These are phyloP conservation scores for Gyrodon lividus DNA, from an alignment of 768 basidiomycete genomes.

Conservation along the genomic window DNA sequence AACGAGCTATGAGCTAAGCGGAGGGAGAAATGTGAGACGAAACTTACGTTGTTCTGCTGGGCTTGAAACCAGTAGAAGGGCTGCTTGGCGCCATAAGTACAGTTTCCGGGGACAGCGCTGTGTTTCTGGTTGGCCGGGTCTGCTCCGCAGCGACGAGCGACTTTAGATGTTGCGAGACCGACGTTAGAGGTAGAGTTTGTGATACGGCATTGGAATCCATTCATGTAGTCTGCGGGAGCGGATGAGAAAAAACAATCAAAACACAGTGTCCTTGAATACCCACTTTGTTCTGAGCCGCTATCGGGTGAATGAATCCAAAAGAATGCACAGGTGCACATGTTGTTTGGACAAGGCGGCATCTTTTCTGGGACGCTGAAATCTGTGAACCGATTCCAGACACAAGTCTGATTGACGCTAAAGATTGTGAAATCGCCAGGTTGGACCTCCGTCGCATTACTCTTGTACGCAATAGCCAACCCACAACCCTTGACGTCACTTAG, in stretches of 20 bases:
- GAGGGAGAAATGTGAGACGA: neutral
- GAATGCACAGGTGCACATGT: conserved; percentile 67
- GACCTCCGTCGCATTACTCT: conserved; percentile 53
- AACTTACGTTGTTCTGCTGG: conserved; percentile 58
- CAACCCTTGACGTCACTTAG: conserved; percentile 58
- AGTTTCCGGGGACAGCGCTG: conserved; percentile 52
- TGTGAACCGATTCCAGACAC: conserved; percentile 70
- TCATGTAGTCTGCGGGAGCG: conserved; percentile 61
- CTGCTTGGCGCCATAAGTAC: conserved; percentile 70
- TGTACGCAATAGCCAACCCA: conserved; percentile 75
- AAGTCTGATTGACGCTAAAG: conserved; percentile 74
- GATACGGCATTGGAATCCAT: conserved; percentile 67
- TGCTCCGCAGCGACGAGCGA: conserved; percentile 65
- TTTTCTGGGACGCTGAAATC: conserved; percentile 63
- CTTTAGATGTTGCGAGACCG: conserved; percentile 51
- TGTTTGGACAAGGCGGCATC: conserved; percentile 67
- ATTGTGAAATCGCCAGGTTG: conserved; percentile 69
- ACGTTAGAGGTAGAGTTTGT: conserved; percentile 51
- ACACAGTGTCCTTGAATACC: conserved; percentile 14
- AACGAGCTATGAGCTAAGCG: neutral
- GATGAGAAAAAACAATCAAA: neutral
- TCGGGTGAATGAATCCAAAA: conserved; percentile 70
- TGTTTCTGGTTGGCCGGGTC: conserved; percentile 49
- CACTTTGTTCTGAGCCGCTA: conserved; percentile 64
- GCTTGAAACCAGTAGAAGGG: conserved; percentile 70